These are phyloP conservation scores for Candida tropicalis DNA, from an alignment of 1,139 yeast species.

Conservation along the genomic window DNA sequence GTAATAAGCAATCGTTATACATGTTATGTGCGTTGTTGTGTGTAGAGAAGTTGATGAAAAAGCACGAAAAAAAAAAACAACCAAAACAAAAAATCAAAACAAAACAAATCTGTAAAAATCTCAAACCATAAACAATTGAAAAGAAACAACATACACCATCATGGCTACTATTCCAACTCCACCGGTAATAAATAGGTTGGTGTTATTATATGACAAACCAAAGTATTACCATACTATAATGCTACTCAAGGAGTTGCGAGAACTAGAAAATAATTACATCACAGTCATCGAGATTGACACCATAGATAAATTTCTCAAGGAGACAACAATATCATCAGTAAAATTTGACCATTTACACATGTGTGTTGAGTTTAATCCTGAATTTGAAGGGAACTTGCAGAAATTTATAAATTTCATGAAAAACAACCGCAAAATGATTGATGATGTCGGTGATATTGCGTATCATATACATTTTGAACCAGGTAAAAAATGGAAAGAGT, in stretches of 20 bases:
- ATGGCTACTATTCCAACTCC: slow-evolving; percentile 2
- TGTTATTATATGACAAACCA: slow-evolving; percentile 36
- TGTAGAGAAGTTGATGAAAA: no score
- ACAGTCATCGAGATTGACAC: slow-evolving; percentile 25
- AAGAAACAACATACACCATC: neutral
- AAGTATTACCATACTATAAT: slow-evolving; percentile 31
- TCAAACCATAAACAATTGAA: no score
- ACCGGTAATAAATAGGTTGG: slow-evolving; percentile 23
- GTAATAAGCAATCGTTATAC: no score
- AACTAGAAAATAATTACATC: slow-evolving; percentile 22
- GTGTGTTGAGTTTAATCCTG: slow-evolving; percentile 38
- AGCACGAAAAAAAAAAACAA: no score
- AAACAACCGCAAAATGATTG: slow-evolving; percentile 20
- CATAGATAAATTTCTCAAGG: slow-evolving; percentile 16
- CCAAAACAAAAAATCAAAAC: no score
- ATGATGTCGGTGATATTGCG: slow-evolving; percentile 27
- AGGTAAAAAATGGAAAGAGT: slow-evolving; percentile 39
- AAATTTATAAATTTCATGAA: slow-evolving; percentile 27
- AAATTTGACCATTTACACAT: slow-evolving; percentile 34
- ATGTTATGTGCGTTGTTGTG: no score
- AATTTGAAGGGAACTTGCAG: slow-evolving; percentile 28
- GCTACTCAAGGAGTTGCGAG: slow-evolving; percentile 29
- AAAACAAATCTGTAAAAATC: no score
- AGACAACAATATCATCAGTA: slow-evolving; percentile 17
- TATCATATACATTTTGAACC: slow-evolving; percentile 44